Base-by-base conservation (phyloP, 192 early-diverging fungal species). In the Mortierella hygrophila region DNA sequence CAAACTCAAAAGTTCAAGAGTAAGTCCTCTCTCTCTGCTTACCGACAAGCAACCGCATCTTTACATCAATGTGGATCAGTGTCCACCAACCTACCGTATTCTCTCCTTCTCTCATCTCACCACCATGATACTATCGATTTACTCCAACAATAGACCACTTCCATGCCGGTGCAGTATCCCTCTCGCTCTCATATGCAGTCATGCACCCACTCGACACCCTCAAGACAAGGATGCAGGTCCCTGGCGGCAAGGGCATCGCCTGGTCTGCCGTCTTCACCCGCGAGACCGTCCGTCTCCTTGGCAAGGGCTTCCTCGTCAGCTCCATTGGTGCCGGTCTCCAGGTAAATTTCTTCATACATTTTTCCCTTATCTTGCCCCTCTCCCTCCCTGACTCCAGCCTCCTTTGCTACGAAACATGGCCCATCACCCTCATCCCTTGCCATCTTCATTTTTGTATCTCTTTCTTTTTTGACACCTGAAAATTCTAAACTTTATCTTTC, bases 201-300 rank as follows among this genome's bases (percentile, higher is more conserved):
- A 95, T 95, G 93, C 95, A 96, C 80, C 95, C 95, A 16, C 90
- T 96, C 63, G 95, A 96, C 81, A 95, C 94, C 20, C 78, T 95
- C 60, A 96, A 96, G 75, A 95, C 94, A 7, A 88, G 92, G 41
- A 92, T 94, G 89, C 95, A 96, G 77, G 93, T 94, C 16, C 88
- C 90, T 26, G 83, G 90, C 42, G 80, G 84, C 52, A 44, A 79
- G 13, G 80, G 80, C 15, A 81, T 79, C 29, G 85, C 89, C 74
- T 76, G 89, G 57, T 85, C 80, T 63, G 87, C 89, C 0, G 73
- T 94, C 29, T 93, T 93, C 55, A 88, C 91, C 18, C 79, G 87
- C 21, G 89, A 92, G 40, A 93, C 91, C 0, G 68, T 88, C 23
- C 85, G 89, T 13, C 79, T 89, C 69, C 89, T 96, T 23, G 84